Base-by-base conservation (phyloP, 768 basidiomycete genomes). In the Tephrocybe rancida region DNA sequence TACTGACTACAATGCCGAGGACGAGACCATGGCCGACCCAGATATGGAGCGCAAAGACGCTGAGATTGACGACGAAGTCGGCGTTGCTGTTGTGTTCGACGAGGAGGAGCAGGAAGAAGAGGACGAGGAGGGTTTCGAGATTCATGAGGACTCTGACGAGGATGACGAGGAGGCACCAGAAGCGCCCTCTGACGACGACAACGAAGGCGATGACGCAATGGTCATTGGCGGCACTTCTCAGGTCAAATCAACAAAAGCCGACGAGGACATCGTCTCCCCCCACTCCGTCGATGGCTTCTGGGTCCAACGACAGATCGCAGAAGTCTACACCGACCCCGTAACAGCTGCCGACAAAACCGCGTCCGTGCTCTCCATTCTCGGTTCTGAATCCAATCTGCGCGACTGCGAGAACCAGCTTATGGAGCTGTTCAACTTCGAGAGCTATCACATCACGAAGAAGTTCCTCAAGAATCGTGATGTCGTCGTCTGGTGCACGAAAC, bases 11-110 rank as follows among this genome's bases (percentile, higher is more conserved):
- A 87, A 87, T 29, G 90, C 86, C 0, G 92, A 95, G 65, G 93
- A 95, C 57, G 92, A 91, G 67, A 69, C 77, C 16, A 81, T 84
- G 71, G 85, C 71, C 0, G 93, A 95, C 64, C 88, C 88, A 0
- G 92, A 92, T 60, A 77, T 80, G 71, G 93, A 92, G 66, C 76
- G 81, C 43, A 87, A 88, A 68, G 92, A 91, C 52, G 91, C 85
- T 2, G 93, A 90, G 70, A 94, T 98, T 61, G 96, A 98, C 59
- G 95, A 95, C 54, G 95, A 96, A 61, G 86, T 91, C 39, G 95
- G 96, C n/a, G 96, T 99, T 1, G 96, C 96, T 0, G 95, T 99
- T 7, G 88, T 98, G 5, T 98, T 98, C 54, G 95, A 98, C 59
- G 96, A 98, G 64, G 97, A 98, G 54, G 96, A 97, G 59, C 87